Evolutionary conservation across 1,139 yeast species (phyloP), one percentile per base, ranked within the genome.

Genomic region (Yamadazyma oceani): DNA sequence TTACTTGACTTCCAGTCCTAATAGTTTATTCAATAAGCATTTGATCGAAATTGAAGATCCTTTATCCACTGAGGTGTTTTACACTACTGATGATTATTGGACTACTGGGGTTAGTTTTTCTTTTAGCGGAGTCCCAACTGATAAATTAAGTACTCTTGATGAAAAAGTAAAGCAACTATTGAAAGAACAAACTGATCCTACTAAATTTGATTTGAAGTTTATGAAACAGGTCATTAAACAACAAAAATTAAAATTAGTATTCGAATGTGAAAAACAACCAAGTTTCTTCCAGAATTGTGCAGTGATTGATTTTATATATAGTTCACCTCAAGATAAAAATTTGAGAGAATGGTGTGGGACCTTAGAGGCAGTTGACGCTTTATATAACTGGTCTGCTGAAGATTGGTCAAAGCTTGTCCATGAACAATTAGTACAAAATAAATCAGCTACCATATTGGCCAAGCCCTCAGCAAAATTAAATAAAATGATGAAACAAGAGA

Each of bases 21-120:
- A 84, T 51, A 75, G 95, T 2, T 63, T 84, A 7, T 73, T 87
- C 45, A 78, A 80, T 45, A 79, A 78, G 52, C 64, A 75, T 39
- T 70, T 92, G 48, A 86, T 90, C 13, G 97, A 92, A 54, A 75
- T 85, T 37, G 88, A 82, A 29, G 79, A 85, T 36, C 97, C 98
- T 0, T 64, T 80, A 40, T 94, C 97, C 3, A 82, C 90, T 10
- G 82, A 80, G 26, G 70, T 85, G 5, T 80, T 75, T 28, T 82
- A 72, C 50, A 75, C 78, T 50, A 82, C 92, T 1, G 92, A 85
- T 49, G 87, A 82, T 52, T 89, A 74, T 57, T 61, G 75, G 35
- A 69, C 77, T 42, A 74, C 85, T 1, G 78, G 77, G 7, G 60
- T 85, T 25, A 77, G 77, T 48, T 58, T 89, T 41, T 70, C 72